These are phyloP conservation scores for Rugosomyces carneus DNA, from an alignment of 1,284 basidiomycete species.

Conservation along the genomic window DNA sequence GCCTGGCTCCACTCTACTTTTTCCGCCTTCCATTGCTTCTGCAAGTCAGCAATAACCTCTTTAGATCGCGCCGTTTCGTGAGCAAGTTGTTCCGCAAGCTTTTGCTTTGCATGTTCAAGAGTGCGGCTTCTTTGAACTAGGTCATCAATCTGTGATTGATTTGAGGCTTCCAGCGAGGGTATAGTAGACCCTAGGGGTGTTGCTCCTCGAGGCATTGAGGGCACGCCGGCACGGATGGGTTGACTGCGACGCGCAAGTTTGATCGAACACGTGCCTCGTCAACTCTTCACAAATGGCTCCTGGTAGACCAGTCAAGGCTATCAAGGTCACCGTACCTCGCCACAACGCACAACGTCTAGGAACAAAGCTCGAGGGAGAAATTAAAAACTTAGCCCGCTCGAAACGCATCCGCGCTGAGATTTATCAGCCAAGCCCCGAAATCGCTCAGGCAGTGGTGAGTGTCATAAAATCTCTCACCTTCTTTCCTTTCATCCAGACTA, in stretches of 20 bases:
- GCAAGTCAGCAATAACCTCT: constrained; percentile 37
- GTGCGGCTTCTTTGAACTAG: constrained; percentile 58
- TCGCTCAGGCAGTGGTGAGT: constrained; percentile 56
- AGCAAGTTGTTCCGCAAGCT: constrained; percentile 40
- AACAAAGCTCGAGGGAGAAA: constrained; percentile 50
- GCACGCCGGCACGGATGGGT: too few species aligned
- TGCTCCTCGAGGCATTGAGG: constrained; percentile 19
- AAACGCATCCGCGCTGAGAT: constrained; percentile 48
- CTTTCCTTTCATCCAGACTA: background rate
- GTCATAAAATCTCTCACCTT: too few species aligned
- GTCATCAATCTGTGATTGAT: constrained; percentile 61
- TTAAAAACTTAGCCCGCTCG: constrained; percentile 48
- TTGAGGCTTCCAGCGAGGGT: constrained; percentile 45
- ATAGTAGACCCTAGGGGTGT: constrained; percentile 23
- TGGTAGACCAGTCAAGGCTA: constrained; percentile 40
- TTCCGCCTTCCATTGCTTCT: constrained; percentile 45
- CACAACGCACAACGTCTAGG: constrained; percentile 70
- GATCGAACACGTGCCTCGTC: background rate
- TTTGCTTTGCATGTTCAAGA: constrained; percentile 51
- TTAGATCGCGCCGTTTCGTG: constrained; percentile 39
- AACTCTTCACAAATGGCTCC: constrained; percentile 44
- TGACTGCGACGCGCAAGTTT: background rate
- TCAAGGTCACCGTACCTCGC: constrained; percentile 63
- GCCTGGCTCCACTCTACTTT: constrained; percentile 53
- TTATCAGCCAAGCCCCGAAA: constrained; percentile 56